These are phyloP conservation scores for Pythium scleroteichum DNA, from an alignment of 352 stramenopile genomes.

Conservation along the genomic window DNA sequence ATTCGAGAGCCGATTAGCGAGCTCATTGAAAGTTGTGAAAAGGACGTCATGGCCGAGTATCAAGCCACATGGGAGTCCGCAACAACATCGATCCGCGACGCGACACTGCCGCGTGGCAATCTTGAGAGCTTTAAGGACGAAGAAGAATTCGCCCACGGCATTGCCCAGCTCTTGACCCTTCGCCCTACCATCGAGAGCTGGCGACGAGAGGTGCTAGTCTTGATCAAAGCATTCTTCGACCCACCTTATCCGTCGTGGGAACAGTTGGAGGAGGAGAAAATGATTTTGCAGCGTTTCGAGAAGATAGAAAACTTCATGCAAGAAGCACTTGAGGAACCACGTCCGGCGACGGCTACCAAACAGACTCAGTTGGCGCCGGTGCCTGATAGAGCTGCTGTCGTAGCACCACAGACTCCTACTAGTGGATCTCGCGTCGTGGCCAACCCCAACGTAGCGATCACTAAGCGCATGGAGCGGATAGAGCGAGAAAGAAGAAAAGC, in stretches of 20 bases:
- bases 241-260: slow-evolving; percentile 6
- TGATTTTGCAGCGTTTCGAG: slow-evolving; percentile 1
- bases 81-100: not conserved
- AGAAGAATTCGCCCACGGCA: not conserved
- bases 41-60: slow-evolving; percentile 8
- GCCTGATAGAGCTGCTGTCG: too few relatives aligned
- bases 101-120: not conserved
- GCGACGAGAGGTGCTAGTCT: slow-evolving; percentile 10
- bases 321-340: too few relatives aligned
- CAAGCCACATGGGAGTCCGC: not conserved
- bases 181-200: slow-evolving; percentile 1
- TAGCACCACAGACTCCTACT: too few relatives aligned
- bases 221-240: slow-evolving; percentile 8
- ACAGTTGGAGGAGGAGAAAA: not conserved
- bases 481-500: slow-evolving; percentile 23
- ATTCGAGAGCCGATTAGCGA: slow-evolving; percentile 19
- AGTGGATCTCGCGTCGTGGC: too few relatives aligned
- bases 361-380: too few relatives aligned
- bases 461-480: slow-evolving; percentile 25
- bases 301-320: slow-evolving; percentile 8
- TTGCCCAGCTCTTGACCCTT: slow-evolving; percentile 2
- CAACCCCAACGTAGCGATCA: slow-evolving; percentile 3
- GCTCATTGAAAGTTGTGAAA: slow-evolving; percentile 32
- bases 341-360: too few relatives aligned
- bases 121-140: not conserved